Conservation (phyloP, 169 alveolate species). For the Amoebophrya sp. region DNA sequence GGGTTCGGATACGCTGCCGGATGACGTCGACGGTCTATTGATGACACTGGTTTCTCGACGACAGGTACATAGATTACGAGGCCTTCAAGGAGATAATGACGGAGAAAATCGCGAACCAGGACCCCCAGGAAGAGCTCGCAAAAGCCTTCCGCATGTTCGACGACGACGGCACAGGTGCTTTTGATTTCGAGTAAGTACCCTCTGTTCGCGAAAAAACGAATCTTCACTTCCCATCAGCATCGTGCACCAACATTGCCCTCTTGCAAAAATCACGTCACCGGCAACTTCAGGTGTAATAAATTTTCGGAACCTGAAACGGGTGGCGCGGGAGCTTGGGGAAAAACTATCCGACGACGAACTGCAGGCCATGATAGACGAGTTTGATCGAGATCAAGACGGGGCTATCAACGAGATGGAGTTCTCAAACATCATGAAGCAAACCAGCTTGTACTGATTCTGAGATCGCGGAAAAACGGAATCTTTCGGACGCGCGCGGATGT, state of each 20-base stretch:
- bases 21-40: neutral
- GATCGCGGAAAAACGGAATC: neutral
- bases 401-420: slow-evolving; percentile 44
- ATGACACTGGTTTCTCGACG: neutral
- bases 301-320: slow-evolving; percentile 81
- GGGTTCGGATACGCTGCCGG: neutral
- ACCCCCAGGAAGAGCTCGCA: slow-evolving; percentile 88
- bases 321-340: slow-evolving; percentile 91
- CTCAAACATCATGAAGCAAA: slow-evolving; percentile 32
- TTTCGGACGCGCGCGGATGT: too few species aligned
- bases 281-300: slow-evolving; percentile 64
- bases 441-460: slow-evolving; percentile 22
- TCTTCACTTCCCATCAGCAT: neutral
- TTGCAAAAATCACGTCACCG: neutral
- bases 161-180: slow-evolving; percentile 76
- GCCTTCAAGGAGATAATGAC: slow-evolving; percentile 36
- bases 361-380: slow-evolving; percentile 94
- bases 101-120: slow-evolving; percentile 72
- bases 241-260: neutral
- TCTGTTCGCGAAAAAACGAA: too few species aligned
- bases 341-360: slow-evolving; percentile 90
- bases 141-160: slow-evolving; percentile 89
- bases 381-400: slow-evolving; percentile 94
- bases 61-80: neutral
- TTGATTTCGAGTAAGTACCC: neutral